Evolutionary conservation across 139 green algal species (phyloP).

Genomic region (Picochlorum sp.): DNA sequence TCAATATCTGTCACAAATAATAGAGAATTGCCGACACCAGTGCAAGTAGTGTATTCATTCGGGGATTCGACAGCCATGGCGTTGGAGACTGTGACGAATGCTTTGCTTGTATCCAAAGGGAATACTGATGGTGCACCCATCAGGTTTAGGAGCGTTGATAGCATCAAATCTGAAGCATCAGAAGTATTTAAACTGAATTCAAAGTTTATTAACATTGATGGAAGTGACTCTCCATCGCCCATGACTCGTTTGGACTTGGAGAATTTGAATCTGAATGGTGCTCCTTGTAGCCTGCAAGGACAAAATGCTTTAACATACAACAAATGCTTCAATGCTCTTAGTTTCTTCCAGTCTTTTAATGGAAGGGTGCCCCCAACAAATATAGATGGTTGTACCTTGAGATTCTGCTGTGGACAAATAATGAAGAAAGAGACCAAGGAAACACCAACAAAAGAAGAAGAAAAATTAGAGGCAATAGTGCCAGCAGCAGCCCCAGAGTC

Average conservation of each 20-base stretch:
- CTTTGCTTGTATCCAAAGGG: neutral
- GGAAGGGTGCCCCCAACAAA: neutral
- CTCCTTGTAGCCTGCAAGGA: neutral
- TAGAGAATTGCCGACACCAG: neutral
- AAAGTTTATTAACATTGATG: neutral
- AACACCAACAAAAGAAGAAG: no score
- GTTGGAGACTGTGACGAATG: neutral
- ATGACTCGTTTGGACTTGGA: neutral
- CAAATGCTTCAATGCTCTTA: neutral
- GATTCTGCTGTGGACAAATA: slow-evolving; percentile 22
- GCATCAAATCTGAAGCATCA: neutral
- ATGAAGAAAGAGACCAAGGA: no score
- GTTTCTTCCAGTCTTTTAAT: neutral
- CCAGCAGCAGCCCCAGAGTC: neutral
- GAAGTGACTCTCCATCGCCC: neutral
- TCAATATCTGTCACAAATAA: neutral
- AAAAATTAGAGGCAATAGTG: neutral
- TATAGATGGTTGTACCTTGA: slow-evolving; percentile 11
- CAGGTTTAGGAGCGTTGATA: neutral
- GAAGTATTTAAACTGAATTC: neutral
- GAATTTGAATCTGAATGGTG: neutral
- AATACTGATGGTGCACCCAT: neutral
- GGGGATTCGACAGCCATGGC: neutral
- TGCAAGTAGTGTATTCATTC: neutral
- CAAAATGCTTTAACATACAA: neutral